Evolutionary conservation across 345 rosid species (phyloP).

Genomic region (Syzygium oleosum): DNA sequence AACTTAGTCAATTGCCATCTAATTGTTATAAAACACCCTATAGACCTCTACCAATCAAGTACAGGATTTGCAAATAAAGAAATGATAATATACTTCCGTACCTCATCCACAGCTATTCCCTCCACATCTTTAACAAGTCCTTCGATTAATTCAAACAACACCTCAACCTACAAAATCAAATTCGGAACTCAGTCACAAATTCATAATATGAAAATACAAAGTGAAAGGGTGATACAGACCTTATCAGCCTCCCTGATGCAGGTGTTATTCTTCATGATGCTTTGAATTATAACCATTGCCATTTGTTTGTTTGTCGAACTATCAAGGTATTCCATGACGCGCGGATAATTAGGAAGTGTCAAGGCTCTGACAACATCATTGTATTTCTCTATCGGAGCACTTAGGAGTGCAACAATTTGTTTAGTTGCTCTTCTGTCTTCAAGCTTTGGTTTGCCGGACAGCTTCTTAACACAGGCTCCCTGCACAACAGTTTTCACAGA

Average conservation of each 20-base stretch:
- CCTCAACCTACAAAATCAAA: conserved; percentile 56
- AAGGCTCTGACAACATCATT: conserved; percentile 70
- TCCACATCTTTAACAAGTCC: conserved; percentile 89
- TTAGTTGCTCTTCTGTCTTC: conserved; percentile 73
- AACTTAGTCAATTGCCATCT: background rate
- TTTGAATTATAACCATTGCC: conserved; percentile 87
- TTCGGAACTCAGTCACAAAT: background rate
- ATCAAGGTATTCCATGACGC: conserved; percentile 82
- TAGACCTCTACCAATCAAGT: background rate
- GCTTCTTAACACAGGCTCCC: conserved; percentile 82
- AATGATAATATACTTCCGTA: conserved; percentile 1
- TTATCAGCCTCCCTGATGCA: conserved; percentile 65
- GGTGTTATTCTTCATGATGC: conserved; percentile 75
- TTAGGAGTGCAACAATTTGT: conserved; percentile 85
- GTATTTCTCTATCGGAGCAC: conserved; percentile 93
- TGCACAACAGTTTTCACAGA: conserved; percentile 5
- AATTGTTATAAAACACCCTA: background rate
- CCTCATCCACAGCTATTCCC: conserved; percentile 58
- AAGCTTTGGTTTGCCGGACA: conserved; percentile 55
- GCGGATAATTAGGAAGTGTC: conserved; percentile 86
- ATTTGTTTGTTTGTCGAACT: conserved; percentile 73
- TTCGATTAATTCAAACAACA: conserved; percentile 69
- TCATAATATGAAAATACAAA: background rate
- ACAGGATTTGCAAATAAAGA: background rate
- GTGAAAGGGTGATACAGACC: conserved; percentile 28